phyloP scores from a whole-genome alignment of 192 early-diverging fungal genomes.

The Radiomyces spectabilis region DNA sequence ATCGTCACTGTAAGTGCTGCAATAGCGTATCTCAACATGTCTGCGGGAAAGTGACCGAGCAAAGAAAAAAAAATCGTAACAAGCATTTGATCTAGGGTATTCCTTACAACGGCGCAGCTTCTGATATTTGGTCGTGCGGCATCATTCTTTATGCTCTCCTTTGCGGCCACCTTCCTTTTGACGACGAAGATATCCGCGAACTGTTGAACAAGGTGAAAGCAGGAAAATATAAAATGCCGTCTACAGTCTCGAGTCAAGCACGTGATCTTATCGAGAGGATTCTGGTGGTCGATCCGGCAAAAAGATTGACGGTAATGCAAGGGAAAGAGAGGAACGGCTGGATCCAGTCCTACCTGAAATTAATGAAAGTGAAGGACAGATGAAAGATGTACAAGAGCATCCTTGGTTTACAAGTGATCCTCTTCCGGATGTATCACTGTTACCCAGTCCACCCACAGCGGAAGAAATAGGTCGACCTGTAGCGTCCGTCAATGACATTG shows the following conservation, averaged over 20 bases:
- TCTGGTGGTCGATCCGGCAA: constrained; percentile 26
- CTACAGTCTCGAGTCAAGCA: constrained; percentile 20
- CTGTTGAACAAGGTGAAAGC: constrained; percentile 45
- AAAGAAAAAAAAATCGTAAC: not conserved
- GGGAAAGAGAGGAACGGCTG: not conserved
- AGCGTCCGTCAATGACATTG: constrained; percentile 5
- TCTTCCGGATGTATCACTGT: not conserved
- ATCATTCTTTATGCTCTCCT: constrained; percentile 65
- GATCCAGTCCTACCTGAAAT: too few relatives aligned
- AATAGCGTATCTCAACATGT: not conserved
- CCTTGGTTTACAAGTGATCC: constrained; percentile 43
- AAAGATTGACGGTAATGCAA: constrained; percentile 40
- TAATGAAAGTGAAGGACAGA: constrained; percentile 23
- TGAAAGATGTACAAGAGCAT: constrained; percentile 50
- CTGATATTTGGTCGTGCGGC: constrained; percentile 74
- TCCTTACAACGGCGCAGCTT: constrained; percentile 54
- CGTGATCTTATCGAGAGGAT: constrained; percentile 32
- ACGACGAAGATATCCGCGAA: constrained; percentile 64
- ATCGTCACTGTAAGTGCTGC: constrained; percentile 49
- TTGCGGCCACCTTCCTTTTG: constrained; percentile 66
- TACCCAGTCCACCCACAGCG: constrained; percentile 16
- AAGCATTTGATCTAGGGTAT: constrained; percentile 32
- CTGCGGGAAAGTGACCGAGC: not conserved
- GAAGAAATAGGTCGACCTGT: constrained; percentile 12
- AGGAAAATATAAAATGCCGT: constrained; percentile 32